These are phyloP conservation scores for Aspergillus tanneri DNA, from an alignment of 2,329 filamentous ascomycete genomes.

Conservation along the genomic window DNA sequence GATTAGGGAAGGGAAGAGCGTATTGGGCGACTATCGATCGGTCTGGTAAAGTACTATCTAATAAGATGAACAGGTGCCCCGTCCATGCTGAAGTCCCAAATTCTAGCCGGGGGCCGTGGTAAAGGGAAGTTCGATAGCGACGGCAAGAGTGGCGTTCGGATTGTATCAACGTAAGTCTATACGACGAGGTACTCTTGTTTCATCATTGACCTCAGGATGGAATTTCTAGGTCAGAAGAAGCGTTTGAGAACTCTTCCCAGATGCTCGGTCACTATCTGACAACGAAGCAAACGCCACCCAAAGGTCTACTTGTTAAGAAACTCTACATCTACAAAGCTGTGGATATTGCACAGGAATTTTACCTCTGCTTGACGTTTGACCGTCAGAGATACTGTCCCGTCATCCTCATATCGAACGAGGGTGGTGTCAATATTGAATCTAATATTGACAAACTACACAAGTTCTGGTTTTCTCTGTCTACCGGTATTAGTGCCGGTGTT, in stretches of 20 bases:
- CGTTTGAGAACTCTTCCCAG: conserved; percentile 25
- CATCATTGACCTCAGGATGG: not conserved
- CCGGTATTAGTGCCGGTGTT: conserved; percentile 27
- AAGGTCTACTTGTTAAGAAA: conserved; percentile 30
- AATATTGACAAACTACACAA: conserved; percentile 26
- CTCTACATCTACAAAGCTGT: conserved; percentile 41
- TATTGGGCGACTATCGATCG: too few relatives aligned
- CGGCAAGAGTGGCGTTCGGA: conserved; percentile 30
- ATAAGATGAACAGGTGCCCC: conserved; percentile 25
- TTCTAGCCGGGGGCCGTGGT: conserved; percentile 34
- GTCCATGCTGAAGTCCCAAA: conserved; percentile 32
- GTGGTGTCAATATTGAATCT: conserved; percentile 34
- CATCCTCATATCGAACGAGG: conserved; percentile 38
- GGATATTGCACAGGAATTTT: conserved; percentile 37
- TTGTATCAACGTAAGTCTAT: conserved; percentile 25
- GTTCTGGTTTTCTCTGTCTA: conserved; percentile 27
- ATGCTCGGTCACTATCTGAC: conserved; percentile 32
- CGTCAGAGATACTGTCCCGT: conserved; percentile 42
- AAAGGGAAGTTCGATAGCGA: conserved; percentile 32
- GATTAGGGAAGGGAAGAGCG: too few relatives aligned
- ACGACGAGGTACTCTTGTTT: too few relatives aligned
- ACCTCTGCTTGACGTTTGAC: conserved; percentile 46
- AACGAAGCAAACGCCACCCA: conserved; percentile 30
- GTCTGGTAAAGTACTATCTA: too few relatives aligned
- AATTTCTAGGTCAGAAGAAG: conserved; percentile 24